Conservation (phyloP, 768 basidiomycete genomes). For the Leucosporidium scottii region DNA sequence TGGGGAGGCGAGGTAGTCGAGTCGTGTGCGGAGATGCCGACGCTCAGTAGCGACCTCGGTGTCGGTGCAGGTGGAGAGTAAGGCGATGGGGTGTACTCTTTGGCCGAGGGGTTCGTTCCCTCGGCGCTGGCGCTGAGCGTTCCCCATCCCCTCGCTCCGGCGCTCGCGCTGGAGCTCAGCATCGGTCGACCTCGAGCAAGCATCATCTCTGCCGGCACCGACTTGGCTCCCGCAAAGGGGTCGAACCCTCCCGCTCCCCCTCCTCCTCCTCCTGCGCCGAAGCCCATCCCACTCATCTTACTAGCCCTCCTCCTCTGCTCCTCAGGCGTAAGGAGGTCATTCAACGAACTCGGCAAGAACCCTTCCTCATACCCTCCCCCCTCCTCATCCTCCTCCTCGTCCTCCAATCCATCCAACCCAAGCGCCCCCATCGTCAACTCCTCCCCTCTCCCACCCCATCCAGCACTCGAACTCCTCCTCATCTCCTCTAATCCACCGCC, state of each 20-base stretch:
- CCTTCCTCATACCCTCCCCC: constrained; percentile 27
- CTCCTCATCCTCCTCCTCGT: constrained; percentile 31
- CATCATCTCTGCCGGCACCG: constrained; percentile 48
- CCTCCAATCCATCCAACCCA: constrained; percentile 20
- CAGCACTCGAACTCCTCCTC: not conserved
- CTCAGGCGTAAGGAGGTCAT: constrained; percentile 79
- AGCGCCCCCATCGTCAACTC: not conserved
- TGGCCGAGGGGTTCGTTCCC: not conserved
- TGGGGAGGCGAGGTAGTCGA: not conserved
- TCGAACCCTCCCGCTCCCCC: not conserved
- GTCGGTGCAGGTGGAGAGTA: too few species aligned
- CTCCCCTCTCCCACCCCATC: too few species aligned
- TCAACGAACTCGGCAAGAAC: constrained; percentile 78
- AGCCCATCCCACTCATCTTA: not conserved
- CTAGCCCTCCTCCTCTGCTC: constrained; percentile 71
- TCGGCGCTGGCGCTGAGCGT: not conserved
- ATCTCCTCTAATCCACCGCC: not conserved
- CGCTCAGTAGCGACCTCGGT: not conserved
- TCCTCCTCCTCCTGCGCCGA: not conserved
- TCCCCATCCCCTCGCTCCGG: not conserved
- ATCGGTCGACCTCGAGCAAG: constrained; percentile 2
- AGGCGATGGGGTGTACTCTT: not conserved
- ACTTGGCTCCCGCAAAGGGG: constrained; percentile 19
- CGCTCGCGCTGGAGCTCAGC: not conserved
- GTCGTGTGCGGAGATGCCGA: not conserved